Conservation (phyloP, 331 rosid genomes). For the Saraca asoca region DNA sequence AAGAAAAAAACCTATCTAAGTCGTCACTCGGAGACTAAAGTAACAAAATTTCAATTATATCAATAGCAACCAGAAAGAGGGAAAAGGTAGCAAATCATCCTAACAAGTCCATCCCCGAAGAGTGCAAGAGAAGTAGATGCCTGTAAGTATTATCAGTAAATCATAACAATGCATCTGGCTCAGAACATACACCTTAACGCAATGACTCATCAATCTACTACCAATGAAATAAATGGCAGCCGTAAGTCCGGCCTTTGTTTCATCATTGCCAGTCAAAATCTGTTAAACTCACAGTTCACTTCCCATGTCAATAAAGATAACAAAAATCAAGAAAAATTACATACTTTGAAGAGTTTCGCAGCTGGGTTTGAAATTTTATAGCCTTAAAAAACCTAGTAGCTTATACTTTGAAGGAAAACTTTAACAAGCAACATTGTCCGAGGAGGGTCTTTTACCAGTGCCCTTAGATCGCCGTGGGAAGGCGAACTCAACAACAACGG, state of each 20-base stretch:
- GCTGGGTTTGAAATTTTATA: background rate
- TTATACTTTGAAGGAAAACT: background rate
- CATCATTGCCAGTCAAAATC: conserved; percentile 65
- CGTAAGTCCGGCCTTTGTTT: conserved; percentile 87
- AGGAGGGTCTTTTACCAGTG: conserved; percentile 40
- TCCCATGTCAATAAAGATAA: background rate
- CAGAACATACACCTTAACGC: conserved; percentile 61
- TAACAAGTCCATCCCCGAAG: background rate
- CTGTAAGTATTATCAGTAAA: background rate
- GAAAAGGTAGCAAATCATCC: background rate
- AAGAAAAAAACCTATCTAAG: background rate
- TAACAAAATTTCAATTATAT: background rate
- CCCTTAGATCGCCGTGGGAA: conserved; percentile 49
- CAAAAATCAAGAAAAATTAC: background rate
- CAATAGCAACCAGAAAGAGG: too few relatives aligned
- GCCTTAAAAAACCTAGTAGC: background rate
- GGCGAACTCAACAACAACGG: conserved; percentile 45
- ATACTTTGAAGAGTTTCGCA: background rate
- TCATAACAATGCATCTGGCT: conserved; percentile 49
- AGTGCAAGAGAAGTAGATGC: background rate
- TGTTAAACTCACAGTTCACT: background rate
- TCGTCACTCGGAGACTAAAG: background rate
- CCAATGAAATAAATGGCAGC: conserved; percentile 64
- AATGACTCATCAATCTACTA: conserved; percentile 71
- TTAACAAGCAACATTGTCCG: background rate